phyloP scores from a whole-genome alignment of 169 alveolate genomes.

The Amoebophrya sp. region DNA sequence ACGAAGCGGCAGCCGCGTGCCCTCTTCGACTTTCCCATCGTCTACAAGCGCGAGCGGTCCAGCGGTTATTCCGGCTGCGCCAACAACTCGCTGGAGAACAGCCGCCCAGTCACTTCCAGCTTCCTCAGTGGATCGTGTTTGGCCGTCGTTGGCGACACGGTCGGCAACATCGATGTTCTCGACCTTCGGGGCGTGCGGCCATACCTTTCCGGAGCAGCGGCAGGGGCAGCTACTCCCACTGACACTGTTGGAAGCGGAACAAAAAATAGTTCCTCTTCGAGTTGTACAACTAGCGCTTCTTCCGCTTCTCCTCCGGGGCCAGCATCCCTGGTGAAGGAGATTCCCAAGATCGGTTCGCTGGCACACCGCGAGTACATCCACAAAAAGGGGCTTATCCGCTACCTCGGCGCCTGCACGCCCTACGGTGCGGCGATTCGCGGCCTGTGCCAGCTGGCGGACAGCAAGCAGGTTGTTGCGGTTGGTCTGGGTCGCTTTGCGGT shows the following conservation, averaged over 20 bases:
- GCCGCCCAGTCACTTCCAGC: no score
- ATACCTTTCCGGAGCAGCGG: background rate
- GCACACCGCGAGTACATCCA: background rate
- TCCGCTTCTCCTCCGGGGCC: no score
- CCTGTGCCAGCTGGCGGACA: background rate
- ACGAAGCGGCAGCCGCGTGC: background rate
- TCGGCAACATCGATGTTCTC: background rate
- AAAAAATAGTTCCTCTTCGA: background rate
- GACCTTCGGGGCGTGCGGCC: background rate
- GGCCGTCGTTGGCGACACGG: background rate
- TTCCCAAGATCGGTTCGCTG: background rate
- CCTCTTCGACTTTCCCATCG: background rate
- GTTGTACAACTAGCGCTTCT: no score
- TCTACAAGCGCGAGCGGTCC: background rate
- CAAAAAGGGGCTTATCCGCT: background rate
- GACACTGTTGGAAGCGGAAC: no score
- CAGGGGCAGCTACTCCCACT: no score
- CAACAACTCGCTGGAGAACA: no score
- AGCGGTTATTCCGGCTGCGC: background rate
- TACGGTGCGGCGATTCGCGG: background rate
- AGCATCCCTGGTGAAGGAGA: background rate
- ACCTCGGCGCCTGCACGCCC: background rate
- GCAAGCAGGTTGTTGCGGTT: background rate
- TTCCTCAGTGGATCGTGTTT: no score
- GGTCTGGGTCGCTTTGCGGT: background rate